A percentile compares a stretch with the other conserved stretches of the same genome.
Evolutionary conservation across 1,284 basidiomycete species (phyloP).

Genomic region (Heterobasidion occidentale): DNA sequence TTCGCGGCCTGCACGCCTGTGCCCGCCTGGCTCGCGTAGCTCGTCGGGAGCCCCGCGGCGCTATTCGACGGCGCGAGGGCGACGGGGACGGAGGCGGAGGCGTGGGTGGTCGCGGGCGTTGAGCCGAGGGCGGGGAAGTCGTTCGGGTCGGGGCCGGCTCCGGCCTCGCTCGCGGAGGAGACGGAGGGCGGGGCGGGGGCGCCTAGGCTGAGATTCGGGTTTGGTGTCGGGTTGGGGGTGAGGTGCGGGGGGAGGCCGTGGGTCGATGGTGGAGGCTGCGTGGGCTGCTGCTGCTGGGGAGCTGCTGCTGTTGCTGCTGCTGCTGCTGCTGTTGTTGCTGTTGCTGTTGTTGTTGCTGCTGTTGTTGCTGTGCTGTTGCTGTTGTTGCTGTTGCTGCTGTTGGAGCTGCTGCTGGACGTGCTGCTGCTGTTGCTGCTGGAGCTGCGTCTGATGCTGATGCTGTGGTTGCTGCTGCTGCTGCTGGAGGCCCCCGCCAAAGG

Average conservation of each 20-base stretch:
- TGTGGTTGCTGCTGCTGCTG: constrained; percentile 21
- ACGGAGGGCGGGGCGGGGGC: constrained; percentile 39
- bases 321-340: constrained; percentile 32
- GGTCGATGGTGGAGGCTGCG: background rate
- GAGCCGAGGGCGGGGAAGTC: constrained; percentile 81
- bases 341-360: constrained; percentile 29
- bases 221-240: background rate
- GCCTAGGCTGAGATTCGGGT: constrained; percentile 27
- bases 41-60: constrained; percentile 29
- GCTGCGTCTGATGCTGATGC: constrained; percentile 32
- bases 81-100: too few species aligned
- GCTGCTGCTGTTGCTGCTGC: constrained; percentile 27
- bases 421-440: constrained; percentile 16
- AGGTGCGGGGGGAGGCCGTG: background rate
- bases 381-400: constrained; percentile 33
- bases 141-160: constrained; percentile 76
- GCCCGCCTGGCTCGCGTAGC: constrained; percentile 73
- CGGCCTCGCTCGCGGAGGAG: constrained; percentile 64
- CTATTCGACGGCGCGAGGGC: constrained; percentile 18
- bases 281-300: constrained; percentile 8
- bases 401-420: constrained; percentile 21
- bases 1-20: constrained; percentile 27
- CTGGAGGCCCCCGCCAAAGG: constrained; percentile 44
- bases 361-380: constrained; percentile 13
- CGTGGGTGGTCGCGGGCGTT: constrained; percentile 27